These are phyloP conservation scores for Pyrenopolyporus hunteri DNA, from an alignment of 495 filamentous ascomycete genomes.

Conservation along the genomic window DNA sequence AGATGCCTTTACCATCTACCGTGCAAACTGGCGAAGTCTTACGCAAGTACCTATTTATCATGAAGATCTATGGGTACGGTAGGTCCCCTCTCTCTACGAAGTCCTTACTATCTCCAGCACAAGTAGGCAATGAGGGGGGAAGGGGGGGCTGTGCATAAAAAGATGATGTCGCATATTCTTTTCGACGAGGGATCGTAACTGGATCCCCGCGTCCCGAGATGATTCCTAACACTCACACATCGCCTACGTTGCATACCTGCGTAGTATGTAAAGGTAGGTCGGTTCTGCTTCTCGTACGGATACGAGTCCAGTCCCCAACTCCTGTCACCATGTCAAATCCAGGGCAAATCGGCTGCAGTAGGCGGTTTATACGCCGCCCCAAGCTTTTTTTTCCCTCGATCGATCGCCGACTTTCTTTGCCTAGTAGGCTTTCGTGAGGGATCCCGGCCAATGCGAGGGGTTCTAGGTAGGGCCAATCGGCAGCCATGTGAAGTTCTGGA, in stretches of 20 bases:
- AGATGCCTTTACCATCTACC: conserved; percentile 21
- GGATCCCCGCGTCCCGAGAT: conserved; percentile 30
- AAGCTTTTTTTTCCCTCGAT: conserved; percentile 29
- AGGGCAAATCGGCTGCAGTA: conserved; percentile 1
- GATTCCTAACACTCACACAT: conserved; percentile 29
- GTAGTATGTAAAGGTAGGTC: not conserved
- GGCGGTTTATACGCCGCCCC: conserved; percentile 15
- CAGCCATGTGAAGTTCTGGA: conserved; percentile 33
- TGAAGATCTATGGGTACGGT: conserved; percentile 8
- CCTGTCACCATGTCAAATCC: conserved; percentile 27
- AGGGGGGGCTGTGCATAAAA: conserved; percentile 31
- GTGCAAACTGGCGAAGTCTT: conserved; percentile 22
- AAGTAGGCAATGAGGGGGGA: conserved; percentile 4
- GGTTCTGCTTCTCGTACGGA: not conserved
- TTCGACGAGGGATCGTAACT: conserved; percentile 27
- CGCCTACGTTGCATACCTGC: conserved; percentile 7
- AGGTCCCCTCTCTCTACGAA: conserved; percentile 3
- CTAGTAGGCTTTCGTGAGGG: conserved; percentile 32
- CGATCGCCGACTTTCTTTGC: conserved; percentile 32
- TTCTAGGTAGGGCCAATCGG: conserved; percentile 33
- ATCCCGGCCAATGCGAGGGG: conserved; percentile 22
- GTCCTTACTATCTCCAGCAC: conserved; percentile 18
- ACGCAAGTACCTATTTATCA: conserved; percentile 37
- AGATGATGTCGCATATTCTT: conserved; percentile 23
- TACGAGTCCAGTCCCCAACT: conserved; percentile 24